Base-by-base conservation (phyloP, 768 basidiomycete genomes). In the Phaeotremella skinneri region DNA sequence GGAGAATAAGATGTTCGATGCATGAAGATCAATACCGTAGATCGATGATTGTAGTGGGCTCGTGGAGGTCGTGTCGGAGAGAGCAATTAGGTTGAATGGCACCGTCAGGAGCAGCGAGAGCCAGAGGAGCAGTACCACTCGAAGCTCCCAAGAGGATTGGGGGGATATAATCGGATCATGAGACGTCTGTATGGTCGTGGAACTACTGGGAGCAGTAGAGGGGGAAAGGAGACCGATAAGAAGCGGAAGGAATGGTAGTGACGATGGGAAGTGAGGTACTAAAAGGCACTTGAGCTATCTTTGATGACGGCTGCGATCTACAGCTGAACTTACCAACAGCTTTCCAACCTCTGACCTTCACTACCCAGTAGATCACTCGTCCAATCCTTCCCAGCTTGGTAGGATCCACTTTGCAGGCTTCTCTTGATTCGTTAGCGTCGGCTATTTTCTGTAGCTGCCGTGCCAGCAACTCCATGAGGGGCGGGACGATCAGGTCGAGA, bases 221-320 rank as follows among this genome's bases (percentile, higher is more conserved):
- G 80, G 78, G 68, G 75, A 76, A 11, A 90, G 82, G 68, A 85
- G 88, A 17, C 82, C 80, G 14, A 94, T 78, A 0, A 87, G 87
- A 50, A 90, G 82, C 0, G 85, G 83, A 2, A 98, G 81, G 76
- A 94, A 90, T 0, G 84, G 80, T 32, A 96, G 82, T 70, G 91
- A 87, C 72, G 97, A 94, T 41, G 94, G 94, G 72, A 99, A 96
- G 77, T 88, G 92, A 62, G 90, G 86, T 62, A 88, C 94, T 99
- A 71, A 3, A 20, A 54, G 2, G 3, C 29, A 50, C 14, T 16
- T n/a, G 1, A 23, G 13, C 21, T 41, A 4, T 5, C 2, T 32
- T 9, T 39, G 37, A 9, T 9, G 37, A 39, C 9, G n/a, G 37
- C 9, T 39, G 11, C n/a, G 11, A 39, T 9, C 37, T 20, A n/a